phyloP scores from a whole-genome alignment of 2,329 filamentous ascomycete species.

The Epichloe glyceriae region DNA sequence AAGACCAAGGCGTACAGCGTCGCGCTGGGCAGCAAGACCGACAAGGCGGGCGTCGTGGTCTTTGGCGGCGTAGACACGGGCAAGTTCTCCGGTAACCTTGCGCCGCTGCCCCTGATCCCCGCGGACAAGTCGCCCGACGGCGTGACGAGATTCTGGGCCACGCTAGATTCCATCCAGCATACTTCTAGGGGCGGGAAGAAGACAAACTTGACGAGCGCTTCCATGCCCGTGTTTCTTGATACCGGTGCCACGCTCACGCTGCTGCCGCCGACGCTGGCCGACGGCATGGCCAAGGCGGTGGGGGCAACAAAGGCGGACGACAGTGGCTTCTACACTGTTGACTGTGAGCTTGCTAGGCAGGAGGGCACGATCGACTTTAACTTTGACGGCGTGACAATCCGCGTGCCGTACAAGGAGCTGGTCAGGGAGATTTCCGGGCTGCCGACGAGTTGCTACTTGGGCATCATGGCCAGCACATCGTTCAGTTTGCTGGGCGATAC shows the following conservation, averaged over 20 bases:
- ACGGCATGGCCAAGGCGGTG: conserved; percentile 36
- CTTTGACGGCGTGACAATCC: conserved; percentile 34
- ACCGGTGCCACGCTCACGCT: conserved; percentile 58
- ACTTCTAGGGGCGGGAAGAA: conserved; percentile 20
- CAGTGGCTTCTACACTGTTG: conserved; percentile 33
- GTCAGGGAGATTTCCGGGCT: conserved; percentile 16
- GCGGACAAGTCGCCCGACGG: conserved; percentile 40
- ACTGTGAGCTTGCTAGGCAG: conserved; percentile 28
- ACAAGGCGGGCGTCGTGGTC: conserved; percentile 48
- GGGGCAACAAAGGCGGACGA: conserved; percentile 25
- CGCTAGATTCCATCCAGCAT: conserved; percentile 31
- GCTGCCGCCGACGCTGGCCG: conserved; percentile 43
- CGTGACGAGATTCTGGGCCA: conserved; percentile 39
- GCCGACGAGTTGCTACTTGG: conserved; percentile 32
- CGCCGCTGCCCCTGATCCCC: conserved; percentile 48
- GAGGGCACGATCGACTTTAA: conserved; percentile 34
- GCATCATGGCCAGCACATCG: conserved; percentile 31
- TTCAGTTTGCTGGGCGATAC: conserved; percentile 41
- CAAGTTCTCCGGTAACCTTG: conserved; percentile 48
- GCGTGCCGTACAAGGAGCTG: conserved; percentile 37
- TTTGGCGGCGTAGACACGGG: conserved; percentile 55
- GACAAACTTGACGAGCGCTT: conserved; percentile 21
- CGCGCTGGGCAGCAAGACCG: conserved; percentile 48
- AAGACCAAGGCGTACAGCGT: conserved; percentile 51
- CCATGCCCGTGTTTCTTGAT: conserved; percentile 51